Conservation (phyloP, 768 basidiomycete species). For the Mycena galopus region DNA sequence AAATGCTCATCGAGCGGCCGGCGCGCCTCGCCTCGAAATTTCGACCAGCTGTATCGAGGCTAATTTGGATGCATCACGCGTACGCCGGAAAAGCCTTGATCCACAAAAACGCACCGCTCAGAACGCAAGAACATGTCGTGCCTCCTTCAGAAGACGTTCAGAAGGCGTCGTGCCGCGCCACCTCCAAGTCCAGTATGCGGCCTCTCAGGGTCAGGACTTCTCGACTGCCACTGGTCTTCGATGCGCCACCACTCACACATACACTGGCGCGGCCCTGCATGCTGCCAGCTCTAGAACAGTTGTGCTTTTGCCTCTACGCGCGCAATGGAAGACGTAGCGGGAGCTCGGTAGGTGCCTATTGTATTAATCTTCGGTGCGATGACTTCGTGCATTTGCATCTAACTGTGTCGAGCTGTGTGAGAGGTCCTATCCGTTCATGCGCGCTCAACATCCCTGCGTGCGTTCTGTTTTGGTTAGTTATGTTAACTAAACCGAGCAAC, state of each 20-base stretch:
- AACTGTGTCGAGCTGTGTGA: not conserved
- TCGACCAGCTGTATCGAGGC: too few species aligned
- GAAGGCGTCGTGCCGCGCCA: not conserved
- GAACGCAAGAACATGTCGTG: too few species aligned
- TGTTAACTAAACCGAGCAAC: not conserved
- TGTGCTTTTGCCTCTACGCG: too few species aligned
- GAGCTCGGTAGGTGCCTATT: not conserved
- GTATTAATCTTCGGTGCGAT: not conserved
- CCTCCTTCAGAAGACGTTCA: not conserved
- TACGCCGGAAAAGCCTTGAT: not conserved
- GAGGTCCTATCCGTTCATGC: not conserved
- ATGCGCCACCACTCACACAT: conserved; percentile 11
- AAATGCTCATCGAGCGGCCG: not conserved
- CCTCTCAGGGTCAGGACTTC: not conserved
- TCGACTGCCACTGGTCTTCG: conserved; percentile 5
- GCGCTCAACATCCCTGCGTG: not conserved
- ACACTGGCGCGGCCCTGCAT: not conserved
- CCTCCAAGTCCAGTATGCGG: too few species aligned
- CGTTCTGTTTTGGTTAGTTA: not conserved
- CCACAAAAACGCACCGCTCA: too few species aligned
- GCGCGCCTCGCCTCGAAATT: too few species aligned
- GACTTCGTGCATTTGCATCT: not conserved
- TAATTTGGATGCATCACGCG: not conserved
- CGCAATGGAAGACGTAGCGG: conserved; percentile 2
- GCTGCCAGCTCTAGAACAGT: not conserved